Conservation (phyloP, 179 eudicot genomes). For the Drosera spatulata region DNA sequence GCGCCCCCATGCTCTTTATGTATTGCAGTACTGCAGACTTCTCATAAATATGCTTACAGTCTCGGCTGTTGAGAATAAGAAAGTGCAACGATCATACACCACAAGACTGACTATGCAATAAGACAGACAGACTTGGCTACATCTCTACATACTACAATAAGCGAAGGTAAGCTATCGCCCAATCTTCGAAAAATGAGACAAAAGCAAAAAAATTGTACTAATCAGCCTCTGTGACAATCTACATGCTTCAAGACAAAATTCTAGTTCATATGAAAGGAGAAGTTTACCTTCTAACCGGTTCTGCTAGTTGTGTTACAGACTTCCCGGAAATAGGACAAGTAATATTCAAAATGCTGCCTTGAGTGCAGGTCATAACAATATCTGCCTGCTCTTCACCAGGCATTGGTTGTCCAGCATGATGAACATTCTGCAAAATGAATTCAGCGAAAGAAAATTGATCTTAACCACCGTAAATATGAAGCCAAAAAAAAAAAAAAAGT, state of each 20-base stretch:
- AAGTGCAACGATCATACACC: too few species aligned
- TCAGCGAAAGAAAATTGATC: neutral
- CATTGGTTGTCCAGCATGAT: slow-evolving; percentile 88
- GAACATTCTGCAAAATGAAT: slow-evolving; percentile 51
- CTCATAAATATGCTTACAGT: slow-evolving; percentile 91
- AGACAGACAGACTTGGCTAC: too few species aligned
- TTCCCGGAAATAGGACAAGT: slow-evolving; percentile 78
- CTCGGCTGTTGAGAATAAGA: slow-evolving; percentile 11
- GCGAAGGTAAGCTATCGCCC: too few species aligned
- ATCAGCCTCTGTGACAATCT: too few species aligned
- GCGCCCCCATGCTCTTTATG: slow-evolving; percentile 24
- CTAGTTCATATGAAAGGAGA: too few species aligned
- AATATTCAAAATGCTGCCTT: slow-evolving; percentile 41
- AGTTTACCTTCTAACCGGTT: slow-evolving; percentile 74
- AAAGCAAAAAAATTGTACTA: too few species aligned
- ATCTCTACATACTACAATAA: too few species aligned
- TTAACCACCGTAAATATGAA: too few species aligned
- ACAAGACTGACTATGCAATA: too few species aligned
- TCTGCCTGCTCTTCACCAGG: slow-evolving; percentile 97
- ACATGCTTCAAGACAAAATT: too few species aligned
- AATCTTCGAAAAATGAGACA: too few species aligned
- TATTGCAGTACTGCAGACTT: slow-evolving; percentile 40
- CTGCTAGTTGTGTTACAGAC: slow-evolving; percentile 47
- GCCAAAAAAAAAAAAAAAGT: neutral
- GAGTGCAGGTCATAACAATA: slow-evolving; percentile 75